Evolutionary conservation across 2,329 filamentous ascomycete genomes (phyloP).

Genomic region (Epichloe hybrida): DNA sequence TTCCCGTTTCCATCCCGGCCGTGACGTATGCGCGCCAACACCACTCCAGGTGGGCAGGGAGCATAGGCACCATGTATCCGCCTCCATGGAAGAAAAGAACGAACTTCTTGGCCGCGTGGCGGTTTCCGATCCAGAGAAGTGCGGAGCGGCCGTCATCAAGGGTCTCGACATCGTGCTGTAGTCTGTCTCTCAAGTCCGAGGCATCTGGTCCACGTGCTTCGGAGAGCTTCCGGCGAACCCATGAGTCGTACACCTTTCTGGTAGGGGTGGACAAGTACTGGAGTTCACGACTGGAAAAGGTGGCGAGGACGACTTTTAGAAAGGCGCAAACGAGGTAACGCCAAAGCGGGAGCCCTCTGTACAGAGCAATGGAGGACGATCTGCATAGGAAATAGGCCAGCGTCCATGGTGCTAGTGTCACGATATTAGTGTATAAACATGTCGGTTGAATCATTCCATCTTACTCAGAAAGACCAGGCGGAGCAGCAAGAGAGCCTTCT

Average conservation of each 20-base stretch:
- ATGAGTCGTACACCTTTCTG: slow-evolving; percentile 1
- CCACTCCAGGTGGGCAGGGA: not conserved
- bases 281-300: slow-evolving; percentile 2
- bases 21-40: not conserved
- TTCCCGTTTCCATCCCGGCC: slow-evolving; percentile 1
- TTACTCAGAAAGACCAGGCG: not conserved
- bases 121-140: slow-evolving; percentile 1
- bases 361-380: not conserved
- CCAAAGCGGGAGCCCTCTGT: not conserved
- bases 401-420: not conserved
- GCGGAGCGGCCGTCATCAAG: slow-evolving; percentile 1
- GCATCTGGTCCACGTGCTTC: not conserved
- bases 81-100: not conserved
- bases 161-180: slow-evolving; percentile 4
- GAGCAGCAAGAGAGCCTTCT: not conserved
- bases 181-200: not conserved
- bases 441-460: not conserved
- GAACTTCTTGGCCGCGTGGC: not conserved
- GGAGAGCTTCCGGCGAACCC: not conserved
- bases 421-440: not conserved
- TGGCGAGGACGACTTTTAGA: slow-evolving; percentile 1
- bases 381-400: not conserved
- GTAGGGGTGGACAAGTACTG: slow-evolving; percentile 5
- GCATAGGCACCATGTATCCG: not conserved
- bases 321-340: slow-evolving; percentile 3